Conservation (phyloP, 192 early-diverging fungal species). For the Backusella westeae region DNA sequence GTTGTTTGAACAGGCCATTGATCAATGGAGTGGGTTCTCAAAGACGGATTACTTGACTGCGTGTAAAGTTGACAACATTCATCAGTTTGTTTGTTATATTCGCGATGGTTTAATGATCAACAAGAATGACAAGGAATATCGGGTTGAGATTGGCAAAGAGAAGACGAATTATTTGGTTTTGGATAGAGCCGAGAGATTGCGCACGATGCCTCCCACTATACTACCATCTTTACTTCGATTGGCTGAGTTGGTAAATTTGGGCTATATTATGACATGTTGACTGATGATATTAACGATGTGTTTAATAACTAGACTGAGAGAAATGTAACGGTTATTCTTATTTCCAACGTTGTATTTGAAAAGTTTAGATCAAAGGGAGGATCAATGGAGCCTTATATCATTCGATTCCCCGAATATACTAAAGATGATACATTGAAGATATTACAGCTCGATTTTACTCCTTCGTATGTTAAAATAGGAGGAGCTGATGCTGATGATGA, state of each 20-base stretch:
- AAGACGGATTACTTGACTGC: slow-evolving; percentile 48
- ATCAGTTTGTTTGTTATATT: slow-evolving; percentile 64
- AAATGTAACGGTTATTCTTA: slow-evolving; percentile 70
- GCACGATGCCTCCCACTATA: slow-evolving; percentile 64
- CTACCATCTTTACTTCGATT: slow-evolving; percentile 70
- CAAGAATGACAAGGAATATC: background rate
- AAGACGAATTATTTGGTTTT: slow-evolving; percentile 45
- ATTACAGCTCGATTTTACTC: slow-evolving; percentile 63
- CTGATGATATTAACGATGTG: background rate
- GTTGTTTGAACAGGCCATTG: slow-evolving; percentile 76
- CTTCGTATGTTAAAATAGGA: background rate
- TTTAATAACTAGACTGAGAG: slow-evolving; percentile 32
- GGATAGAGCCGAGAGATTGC: slow-evolving; percentile 79
- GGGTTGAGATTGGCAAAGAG: slow-evolving; percentile 23
- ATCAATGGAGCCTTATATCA: slow-evolving; percentile 55
- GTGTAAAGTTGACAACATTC: slow-evolving; percentile 62
- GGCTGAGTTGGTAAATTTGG: slow-evolving; percentile 57
- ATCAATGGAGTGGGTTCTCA: slow-evolving; percentile 55
- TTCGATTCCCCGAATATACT: slow-evolving; percentile 78
- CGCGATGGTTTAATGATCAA: slow-evolving; percentile 17
- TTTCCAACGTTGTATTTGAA: slow-evolving; percentile 74
- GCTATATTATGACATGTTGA: background rate
- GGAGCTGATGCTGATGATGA: background rate
- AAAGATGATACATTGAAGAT: slow-evolving; percentile 70
- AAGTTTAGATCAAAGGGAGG: slow-evolving; percentile 72